Base-by-base conservation (phyloP, 73 alveolate genomes). In the Tetrahymena borealis region DNA sequence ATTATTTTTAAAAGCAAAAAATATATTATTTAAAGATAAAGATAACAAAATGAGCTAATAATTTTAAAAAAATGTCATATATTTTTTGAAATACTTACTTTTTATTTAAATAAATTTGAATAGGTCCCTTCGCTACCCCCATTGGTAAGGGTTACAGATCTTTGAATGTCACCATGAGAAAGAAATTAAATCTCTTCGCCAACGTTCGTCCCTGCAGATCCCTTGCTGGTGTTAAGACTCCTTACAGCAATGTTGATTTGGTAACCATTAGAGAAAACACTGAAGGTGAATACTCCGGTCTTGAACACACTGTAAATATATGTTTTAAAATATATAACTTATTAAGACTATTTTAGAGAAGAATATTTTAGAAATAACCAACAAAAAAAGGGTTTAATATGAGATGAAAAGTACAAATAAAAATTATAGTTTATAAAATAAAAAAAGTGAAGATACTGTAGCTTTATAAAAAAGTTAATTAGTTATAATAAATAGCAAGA, bases 201-300 rank as follows among this genome's bases (percentile, higher is more conserved):
- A 96, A 96, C 91, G 98, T 96, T 18, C 91, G 98, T 90, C 98
- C 98, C 32, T 96, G 98, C 95, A 40, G 60, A 33, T 94, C 97
- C 16, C 93, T 96, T 6, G 95, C 96, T 78, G 97, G 97, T 32
- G 95, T 96, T 37, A 90, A 92, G 10, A 95, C 96, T 28, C 94
- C 96, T 77, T 96, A 95, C 91, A 93, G 91, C 33, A 79, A 94
- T 78, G 98, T 96, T 8, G 95, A 96, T 91, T 96, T 96, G 3
- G 98, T 96, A 37, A 96, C 98, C 20, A 96, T 96, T 37, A 96
- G 98, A 95, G 98, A 96, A 85, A 96, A 96, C 91, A 96, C 98
- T 33, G 98, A 96, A 91, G 98, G 98, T 18, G 98, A 96, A 92
- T 96, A 96, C 94, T 91, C 95, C 85, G 98, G 98, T 15, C 90